Evolutionary conservation across 768 basidiomycete species (phyloP).

Genomic region (Calocera cornea): DNA sequence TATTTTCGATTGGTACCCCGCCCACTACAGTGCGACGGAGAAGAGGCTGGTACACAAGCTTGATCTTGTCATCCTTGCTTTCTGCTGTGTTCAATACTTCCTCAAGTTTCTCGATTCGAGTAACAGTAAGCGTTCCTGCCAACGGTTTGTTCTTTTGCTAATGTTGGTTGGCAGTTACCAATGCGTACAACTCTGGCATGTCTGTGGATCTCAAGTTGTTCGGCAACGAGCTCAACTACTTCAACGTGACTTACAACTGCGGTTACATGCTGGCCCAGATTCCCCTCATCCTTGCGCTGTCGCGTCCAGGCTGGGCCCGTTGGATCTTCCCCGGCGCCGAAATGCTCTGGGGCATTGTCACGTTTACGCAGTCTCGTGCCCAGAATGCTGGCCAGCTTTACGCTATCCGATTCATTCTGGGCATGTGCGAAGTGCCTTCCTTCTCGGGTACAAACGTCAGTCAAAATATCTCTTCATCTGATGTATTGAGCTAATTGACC

Average conservation of each 20-base stretch:
- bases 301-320: not conserved
- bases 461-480: not conserved
- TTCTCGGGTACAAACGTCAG: slow-evolving; percentile 39
- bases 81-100: not conserved
- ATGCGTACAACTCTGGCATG: slow-evolving; percentile 69
- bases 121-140: not conserved
- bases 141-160: not conserved
- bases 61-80: not conserved
- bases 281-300: not conserved
- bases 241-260: slow-evolving; percentile 4
- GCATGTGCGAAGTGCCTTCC: slow-evolving; percentile 57
- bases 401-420: slow-evolving; percentile 60
- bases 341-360: not conserved
- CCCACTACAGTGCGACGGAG: not conserved
- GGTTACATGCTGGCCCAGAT: slow-evolving; percentile 2
- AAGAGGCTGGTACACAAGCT: not conserved
- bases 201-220: slow-evolving; percentile 53
- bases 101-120: not conserved
- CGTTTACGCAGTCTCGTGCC: not conserved
- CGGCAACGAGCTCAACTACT: slow-evolving; percentile 44
- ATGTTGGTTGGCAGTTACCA: slow-evolving; percentile 27
- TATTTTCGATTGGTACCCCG: not conserved
- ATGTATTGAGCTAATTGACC: not conserved
- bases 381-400: slow-evolving; percentile 27
- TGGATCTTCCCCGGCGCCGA: not conserved